Evolutionary conservation across 805 yeast species (phyloP), one percentile per base, ranked within the genome.

Genomic region (Schizosaccharomyces lindneri): DNA sequence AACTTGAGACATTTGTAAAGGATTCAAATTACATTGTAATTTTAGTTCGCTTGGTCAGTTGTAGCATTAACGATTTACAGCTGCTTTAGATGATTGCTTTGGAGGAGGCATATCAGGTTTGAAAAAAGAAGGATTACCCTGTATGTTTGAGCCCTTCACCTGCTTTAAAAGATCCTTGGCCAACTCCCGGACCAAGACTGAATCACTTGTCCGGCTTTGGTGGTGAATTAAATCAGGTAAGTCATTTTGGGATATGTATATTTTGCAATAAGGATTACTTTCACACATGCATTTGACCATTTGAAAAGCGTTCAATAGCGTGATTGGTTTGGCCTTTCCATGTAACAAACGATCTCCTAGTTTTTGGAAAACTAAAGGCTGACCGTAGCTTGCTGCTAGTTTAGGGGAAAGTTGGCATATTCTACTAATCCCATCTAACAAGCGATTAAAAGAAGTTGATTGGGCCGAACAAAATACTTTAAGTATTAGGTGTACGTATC

Each of bases 141-240:
- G 17, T n/a, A 24, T 29, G 39, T 21, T 17, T 13, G 51, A 24
- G 27, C 24, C 4, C 27, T 46, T 46, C 51, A 46, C 31, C 9
- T 55, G 36, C 17, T 24, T 55, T 21, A 63, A 29, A 9, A 65
- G 46, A 7, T 65, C 67, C 60, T 66, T 65, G 5, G 67, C 65
- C 7, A 66, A 64, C 27, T 66, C 67, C 19, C 60, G 29, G 1
- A 66, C 67, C 43, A 66, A 60, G 7, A 66, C 61, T 15, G 67
- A 63, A 32, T 48, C 55, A 32, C 65, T 67, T 29, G 48, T 57
- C 15, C 41, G 55, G 11, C 61, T 61, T 24, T 62, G 55, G 15
- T 36, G 15, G 13, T 31, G 41, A 11, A 66, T 17, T 17, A 48
- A 27, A n/a, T 57, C 62, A 9, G 55, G 27, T 32, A 62, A 24